Evolutionary conservation across 225 moss, liverwort and hornwort genomes (phyloP).

Genomic region (Neckera pumila): DNA sequence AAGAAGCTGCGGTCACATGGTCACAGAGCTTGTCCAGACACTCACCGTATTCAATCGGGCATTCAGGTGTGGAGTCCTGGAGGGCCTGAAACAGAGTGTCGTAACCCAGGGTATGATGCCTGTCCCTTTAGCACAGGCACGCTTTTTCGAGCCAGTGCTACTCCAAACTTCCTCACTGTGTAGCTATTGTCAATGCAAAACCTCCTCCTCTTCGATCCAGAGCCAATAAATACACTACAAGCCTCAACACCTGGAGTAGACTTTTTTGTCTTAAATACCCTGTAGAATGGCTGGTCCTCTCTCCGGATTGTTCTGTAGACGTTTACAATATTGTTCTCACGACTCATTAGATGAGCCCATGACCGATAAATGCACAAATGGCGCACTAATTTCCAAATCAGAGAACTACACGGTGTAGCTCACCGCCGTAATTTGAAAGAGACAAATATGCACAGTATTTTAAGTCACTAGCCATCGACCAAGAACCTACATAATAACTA

Average conservation of each 20-base stretch:
- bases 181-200: neutral
- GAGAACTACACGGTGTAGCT: neutral
- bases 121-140: too few relatives aligned
- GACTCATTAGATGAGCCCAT: neutral
- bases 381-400: neutral
- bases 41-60: neutral
- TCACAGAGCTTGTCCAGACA: neutral
- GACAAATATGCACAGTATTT: neutral
- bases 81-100: neutral
- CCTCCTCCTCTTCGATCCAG: neutral
- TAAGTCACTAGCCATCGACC: neutral
- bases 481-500: too few relatives aligned
- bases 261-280: neutral
- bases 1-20: neutral
- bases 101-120: neutral
- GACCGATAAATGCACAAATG: neutral
- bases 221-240: neutral
- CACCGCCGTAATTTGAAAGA: neutral
- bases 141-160: too few relatives aligned
- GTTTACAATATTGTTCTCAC: neutral
- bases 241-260: neutral
- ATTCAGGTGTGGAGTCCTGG: neutral
- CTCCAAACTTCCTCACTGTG: neutral
- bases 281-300: neutral
- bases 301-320: neutral